phyloP scores from a whole-genome alignment of 495 filamentous ascomycete genomes.

The Hypoxylon perforatum region DNA sequence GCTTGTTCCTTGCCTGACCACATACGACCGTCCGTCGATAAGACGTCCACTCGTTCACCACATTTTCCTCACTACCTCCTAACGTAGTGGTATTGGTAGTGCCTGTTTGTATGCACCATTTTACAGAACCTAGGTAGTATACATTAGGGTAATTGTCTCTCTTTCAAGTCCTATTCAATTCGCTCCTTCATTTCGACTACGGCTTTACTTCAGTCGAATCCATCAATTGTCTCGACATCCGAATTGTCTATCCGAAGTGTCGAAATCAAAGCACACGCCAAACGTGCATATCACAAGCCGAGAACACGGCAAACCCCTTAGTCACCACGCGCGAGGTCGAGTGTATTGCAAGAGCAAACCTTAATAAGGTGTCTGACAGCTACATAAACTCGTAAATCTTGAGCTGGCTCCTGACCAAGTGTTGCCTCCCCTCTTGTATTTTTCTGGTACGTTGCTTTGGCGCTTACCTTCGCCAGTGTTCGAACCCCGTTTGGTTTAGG shows the following conservation, averaged over 20 bases:
- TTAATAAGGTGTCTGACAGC: conserved; percentile 1
- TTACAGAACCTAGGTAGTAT: conserved; percentile 2
- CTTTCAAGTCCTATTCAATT: conserved; percentile 12
- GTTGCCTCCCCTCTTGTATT: conserved; percentile 1
- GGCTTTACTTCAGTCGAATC: neutral
- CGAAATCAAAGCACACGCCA: neutral
- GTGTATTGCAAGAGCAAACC: conserved; percentile 18
- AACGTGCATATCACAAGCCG: too few relatives aligned
- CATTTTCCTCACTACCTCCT: conserved; percentile 4
- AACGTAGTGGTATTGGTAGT: too few relatives aligned
- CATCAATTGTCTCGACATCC: conserved; percentile 13
- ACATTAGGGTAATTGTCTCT: conserved; percentile 13
- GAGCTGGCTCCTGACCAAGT: conserved; percentile 4
- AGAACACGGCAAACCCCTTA: neutral
- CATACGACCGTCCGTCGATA: conserved; percentile 25
- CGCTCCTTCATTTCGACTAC: conserved; percentile 14
- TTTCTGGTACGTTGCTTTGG: conserved; percentile 22
- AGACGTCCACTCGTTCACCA: conserved; percentile 34
- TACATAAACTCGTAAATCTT: neutral
- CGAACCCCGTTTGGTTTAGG: neutral
- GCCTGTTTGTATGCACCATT: conserved; percentile 6
- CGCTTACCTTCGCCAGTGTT: neutral
- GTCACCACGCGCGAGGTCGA: conserved; percentile 7
- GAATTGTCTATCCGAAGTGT: neutral
- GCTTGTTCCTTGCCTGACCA: conserved; percentile 37